Base-by-base conservation (phyloP, 192 early-diverging fungal genomes). In the Chytriomyces sp. region DNA sequence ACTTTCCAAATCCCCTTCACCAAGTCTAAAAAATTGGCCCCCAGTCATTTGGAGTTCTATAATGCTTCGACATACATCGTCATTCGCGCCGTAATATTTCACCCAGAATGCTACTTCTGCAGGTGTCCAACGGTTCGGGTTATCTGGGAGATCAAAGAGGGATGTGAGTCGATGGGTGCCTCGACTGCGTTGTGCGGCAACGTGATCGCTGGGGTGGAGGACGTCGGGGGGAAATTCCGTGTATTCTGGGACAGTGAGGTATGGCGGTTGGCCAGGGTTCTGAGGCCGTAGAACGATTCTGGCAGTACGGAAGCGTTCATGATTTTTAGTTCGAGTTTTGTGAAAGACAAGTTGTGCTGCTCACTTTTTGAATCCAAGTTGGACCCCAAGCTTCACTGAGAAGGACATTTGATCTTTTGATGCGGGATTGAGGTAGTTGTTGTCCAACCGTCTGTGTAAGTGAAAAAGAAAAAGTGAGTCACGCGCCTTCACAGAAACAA, bases 331-430 rank as follows among this genome's bases (percentile, higher is more conserved):
- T 35, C 35, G 35, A 35, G 3, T 35, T 35, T 35, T 35, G 35
- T 4, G n/a, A 35, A 35, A 35, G 35, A 35, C 2, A 3, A 11
- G 8, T 24, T 28, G 26, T 13, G 63, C 10, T 64, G 11, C 24
- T 69, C 26, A 73, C 71, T 62, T 73, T 63, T 73, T 73, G 45
- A 73, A 73, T 43, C 71, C 71, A 7, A 73, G 45, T 62, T 73
- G 71, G 9, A 73, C 62, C 5, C 71, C 71, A 7, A 73, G 23
- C 26, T 73, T 73, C 24, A 73, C 9, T 45, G 24, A n/a, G 28
- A 73, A 73, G 7, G 71, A 60, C 44, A 73, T 62, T 60, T 63
- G 60, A 9, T 73, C 71, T 45, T 62, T 73, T 2, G 59, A 20
- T 16, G 46, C 24, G n/a, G 71, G 59, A 45, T 44, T 46, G 26